Conservation (phyloP, 768 basidiomycete species). For the Amyloporia xantha region DNA sequence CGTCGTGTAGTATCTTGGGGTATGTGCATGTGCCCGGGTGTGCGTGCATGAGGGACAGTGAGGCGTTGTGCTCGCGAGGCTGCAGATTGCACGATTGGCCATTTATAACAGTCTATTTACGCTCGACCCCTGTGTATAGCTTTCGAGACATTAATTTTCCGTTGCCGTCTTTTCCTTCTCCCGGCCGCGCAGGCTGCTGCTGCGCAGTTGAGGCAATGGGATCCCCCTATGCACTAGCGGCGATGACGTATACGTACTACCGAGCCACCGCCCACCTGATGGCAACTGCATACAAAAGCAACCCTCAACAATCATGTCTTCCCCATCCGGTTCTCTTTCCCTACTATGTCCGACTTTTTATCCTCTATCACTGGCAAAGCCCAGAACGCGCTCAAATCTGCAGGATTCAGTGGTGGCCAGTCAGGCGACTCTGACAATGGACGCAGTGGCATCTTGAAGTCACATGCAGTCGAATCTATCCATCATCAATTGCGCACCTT, state of each 20-base stretch:
- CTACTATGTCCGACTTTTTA: constrained; percentile 49
- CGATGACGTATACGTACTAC: constrained; percentile 2
- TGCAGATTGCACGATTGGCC: constrained; percentile 16
- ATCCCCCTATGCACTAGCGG: background rate
- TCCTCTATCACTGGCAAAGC: constrained; percentile 71
- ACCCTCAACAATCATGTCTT: background rate
- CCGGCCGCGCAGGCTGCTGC: background rate
- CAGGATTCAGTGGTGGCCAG: constrained; percentile 43
- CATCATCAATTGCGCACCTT: constrained; percentile 69
- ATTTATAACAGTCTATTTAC: constrained; percentile 9
- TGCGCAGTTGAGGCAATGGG: background rate
- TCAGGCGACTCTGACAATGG: constrained; percentile 25
- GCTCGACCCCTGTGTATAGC: background rate
- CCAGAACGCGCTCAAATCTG: constrained; percentile 58
- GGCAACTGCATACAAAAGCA: background rate
- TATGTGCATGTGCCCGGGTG: constrained; percentile 7
- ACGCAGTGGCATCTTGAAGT: constrained; percentile 14
- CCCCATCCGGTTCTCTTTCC: constrained; percentile 5
- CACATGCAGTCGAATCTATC: constrained; percentile 46
- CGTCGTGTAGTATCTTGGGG: constrained; percentile 35
- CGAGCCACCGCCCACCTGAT: background rate
- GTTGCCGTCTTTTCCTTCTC: background rate
- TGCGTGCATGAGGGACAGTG: constrained; percentile 4
- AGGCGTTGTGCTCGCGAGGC: constrained; percentile 2
- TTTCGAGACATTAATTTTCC: constrained; percentile 7